Conservation (phyloP, 2,329 filamentous ascomycete species). For the Hypoxylon sp. region DNA sequence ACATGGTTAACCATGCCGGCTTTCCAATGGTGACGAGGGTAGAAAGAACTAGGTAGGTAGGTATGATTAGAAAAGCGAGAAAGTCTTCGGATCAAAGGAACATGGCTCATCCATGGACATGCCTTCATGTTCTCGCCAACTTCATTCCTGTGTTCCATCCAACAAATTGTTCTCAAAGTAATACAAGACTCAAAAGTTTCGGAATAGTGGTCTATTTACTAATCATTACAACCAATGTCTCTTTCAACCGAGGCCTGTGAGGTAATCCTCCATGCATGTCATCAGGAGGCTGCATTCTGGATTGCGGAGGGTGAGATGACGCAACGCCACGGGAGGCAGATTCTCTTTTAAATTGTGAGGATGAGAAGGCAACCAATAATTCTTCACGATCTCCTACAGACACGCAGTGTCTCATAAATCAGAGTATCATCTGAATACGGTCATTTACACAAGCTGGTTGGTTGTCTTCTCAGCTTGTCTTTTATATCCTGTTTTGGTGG, state of each 20-base stretch:
- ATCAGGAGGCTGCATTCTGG: constrained; percentile 23
- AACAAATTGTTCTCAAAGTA: background rate
- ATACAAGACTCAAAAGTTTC: background rate
- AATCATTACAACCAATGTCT: constrained; percentile 15
- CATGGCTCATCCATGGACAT: background rate
- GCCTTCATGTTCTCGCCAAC: background rate
- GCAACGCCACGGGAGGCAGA: constrained; percentile 23
- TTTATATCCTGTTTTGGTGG: constrained; percentile 20
- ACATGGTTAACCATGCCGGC: background rate
- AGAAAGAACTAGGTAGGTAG: background rate
- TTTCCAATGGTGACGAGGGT: constrained; percentile 16
- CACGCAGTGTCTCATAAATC: constrained; percentile 11
- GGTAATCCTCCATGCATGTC: constrained; percentile 27
- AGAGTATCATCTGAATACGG: constrained; percentile 16
- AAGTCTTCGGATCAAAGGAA: constrained; percentile 20
- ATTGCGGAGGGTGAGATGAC: constrained; percentile 38
- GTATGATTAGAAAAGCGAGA: background rate
- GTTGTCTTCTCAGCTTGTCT: constrained; percentile 11
- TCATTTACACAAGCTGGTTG: constrained; percentile 7
- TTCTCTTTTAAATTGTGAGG: constrained; percentile 19
- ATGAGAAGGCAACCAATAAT: constrained; percentile 18
- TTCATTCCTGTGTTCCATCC: background rate
- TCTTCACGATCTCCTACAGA: background rate
- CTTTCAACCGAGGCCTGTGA: constrained; percentile 21
- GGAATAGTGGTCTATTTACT: constrained; percentile 11